Evolutionary conservation across 352 stramenopile species (phyloP), one percentile per base, ranked within the genome.

Genomic region (Albugo candida): DNA sequence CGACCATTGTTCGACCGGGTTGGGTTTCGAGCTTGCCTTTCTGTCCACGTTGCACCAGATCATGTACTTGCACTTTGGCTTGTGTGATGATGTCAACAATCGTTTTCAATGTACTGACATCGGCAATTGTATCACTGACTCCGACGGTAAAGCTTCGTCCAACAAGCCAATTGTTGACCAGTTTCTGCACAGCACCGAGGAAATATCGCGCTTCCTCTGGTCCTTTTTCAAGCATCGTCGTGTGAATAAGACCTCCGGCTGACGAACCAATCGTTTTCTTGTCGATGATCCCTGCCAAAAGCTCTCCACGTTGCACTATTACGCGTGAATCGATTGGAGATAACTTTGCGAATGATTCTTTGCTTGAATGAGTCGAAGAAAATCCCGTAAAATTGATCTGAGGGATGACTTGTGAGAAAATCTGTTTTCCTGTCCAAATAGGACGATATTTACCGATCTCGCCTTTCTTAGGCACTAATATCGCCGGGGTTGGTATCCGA

Each of bases 11-110:
- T 63, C 95, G 89, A 47, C 96, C 95, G 20, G 95, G 95, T 70
- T 99, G 94, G 27, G 88, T 96, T 59, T 98, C 92, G 11, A 99
- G 67, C 49, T 97, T 85, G 55, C 94, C 95, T 54, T 95, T 91
- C 60, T 99, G 95, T 36, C 93, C 95, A 70, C 97, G 83, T 54
- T 96, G 79, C 39, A 99, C 94, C 47, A 98, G 75, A 62, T 87
- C 77, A 56, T 87, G 74, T 63, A 91, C 77, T 60, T 91, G 72
- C 44, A 83, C 93, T 66, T 99, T 99, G 2, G 94, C 94, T 59
- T 98, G 94, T 43, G 97, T 96, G 60, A 99, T 98, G 42, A 96
- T 98, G 49, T 95, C 83, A 60, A 96, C 86, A 65, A 99, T 99
- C 45, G 95, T 95, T 59, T 95, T 86, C 64, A 99, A 87, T 13